phyloP scores from a whole-genome alignment of 108 stramenopile genomes.

The Schizochytrium sp. region DNA sequence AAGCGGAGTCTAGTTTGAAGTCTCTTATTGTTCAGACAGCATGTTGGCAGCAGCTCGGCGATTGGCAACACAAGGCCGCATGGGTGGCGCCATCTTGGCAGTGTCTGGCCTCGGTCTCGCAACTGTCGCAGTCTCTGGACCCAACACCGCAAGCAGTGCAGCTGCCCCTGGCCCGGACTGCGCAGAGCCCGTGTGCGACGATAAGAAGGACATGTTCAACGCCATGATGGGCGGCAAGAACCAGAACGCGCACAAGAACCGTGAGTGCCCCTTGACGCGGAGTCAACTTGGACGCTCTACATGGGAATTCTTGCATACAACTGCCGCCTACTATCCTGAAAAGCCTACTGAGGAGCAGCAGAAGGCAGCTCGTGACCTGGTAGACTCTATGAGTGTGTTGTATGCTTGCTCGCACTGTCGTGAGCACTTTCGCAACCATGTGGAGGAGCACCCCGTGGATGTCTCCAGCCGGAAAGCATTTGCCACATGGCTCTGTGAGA shows the following conservation, averaged over 20 bases:
- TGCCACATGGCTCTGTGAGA: constrained; percentile 70
- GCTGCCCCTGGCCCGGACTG: constrained; percentile 13
- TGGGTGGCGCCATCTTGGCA: too few species aligned
- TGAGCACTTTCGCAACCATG: constrained; percentile 68
- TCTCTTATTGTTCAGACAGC: too few species aligned
- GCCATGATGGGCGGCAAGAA: constrained; percentile 28
- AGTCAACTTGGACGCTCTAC: constrained; percentile 59
- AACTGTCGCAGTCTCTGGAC: too few species aligned
- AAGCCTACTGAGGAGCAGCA: constrained; percentile 67
- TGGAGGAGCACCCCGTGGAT: constrained; percentile 69
- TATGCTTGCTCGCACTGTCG: constrained; percentile 76
- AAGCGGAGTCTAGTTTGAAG: too few species aligned
- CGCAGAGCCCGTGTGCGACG: constrained; percentile 60
- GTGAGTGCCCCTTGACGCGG: constrained; percentile 61
- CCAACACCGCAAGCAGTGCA: too few species aligned
- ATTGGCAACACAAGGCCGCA: too few species aligned
- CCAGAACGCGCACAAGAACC: background rate
- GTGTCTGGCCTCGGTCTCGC: too few species aligned
- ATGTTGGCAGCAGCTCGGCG: too few species aligned
- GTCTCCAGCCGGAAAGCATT: constrained; percentile 64
- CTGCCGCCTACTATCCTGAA: constrained; percentile 77
- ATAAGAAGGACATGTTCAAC: constrained; percentile 51
- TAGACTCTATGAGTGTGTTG: constrained; percentile 67
- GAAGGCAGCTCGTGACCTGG: constrained; percentile 63
- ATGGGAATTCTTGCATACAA: constrained; percentile 71